These are phyloP conservation scores for Ascochyta fabae DNA, from an alignment of 2,329 filamentous ascomycete species.

Conservation along the genomic window DNA sequence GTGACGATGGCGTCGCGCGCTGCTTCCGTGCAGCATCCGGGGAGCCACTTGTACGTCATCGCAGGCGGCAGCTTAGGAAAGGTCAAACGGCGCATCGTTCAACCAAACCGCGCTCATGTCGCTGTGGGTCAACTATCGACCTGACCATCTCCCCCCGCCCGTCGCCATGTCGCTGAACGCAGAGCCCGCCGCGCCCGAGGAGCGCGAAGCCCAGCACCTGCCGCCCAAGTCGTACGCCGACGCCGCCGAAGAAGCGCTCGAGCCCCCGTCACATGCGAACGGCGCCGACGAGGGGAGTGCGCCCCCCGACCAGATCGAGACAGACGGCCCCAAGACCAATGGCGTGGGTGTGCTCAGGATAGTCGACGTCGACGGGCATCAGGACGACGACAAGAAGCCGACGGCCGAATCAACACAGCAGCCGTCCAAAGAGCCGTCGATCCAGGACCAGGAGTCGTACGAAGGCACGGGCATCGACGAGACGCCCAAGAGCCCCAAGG, in stretches of 20 bases:
- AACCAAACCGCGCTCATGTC: slow-evolving; percentile 28
- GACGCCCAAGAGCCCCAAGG: slow-evolving; percentile 42
- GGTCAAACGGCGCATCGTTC: slow-evolving; percentile 27
- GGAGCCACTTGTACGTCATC: slow-evolving; percentile 26
- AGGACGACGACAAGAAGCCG: slow-evolving; percentile 10
- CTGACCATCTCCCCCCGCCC: slow-evolving; percentile 11
- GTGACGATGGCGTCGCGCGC: slow-evolving; percentile 11
- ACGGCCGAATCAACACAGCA: slow-evolving; percentile 5
- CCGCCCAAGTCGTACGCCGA: slow-evolving; percentile 54
- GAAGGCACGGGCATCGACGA: slow-evolving; percentile 44
- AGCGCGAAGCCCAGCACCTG: slow-evolving; percentile 48
- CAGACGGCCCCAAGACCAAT: slow-evolving; percentile 24
- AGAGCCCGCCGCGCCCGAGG: slow-evolving; percentile 50
- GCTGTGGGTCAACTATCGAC: slow-evolving; percentile 15
- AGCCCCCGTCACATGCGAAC: slow-evolving; percentile 34
- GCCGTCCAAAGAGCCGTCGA: slow-evolving; percentile 11
- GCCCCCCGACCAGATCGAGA: slow-evolving; percentile 15
- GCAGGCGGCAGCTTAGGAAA: slow-evolving; percentile 25
- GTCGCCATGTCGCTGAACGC: slow-evolving; percentile 50
- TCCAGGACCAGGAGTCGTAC: slow-evolving; percentile 30
- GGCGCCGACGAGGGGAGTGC: slow-evolving; percentile 17
- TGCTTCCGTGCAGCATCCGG: slow-evolving; percentile 18
- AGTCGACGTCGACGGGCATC: slow-evolving; percentile 18
- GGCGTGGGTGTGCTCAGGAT: slow-evolving; percentile 9
- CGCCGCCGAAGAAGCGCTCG: slow-evolving; percentile 46